A percentile compares a stretch with the other conserved stretches of the same genome.
phyloP scores from a whole-genome alignment of 2,329 filamentous ascomycete species.

The Trichoderma brevicompactum region DNA sequence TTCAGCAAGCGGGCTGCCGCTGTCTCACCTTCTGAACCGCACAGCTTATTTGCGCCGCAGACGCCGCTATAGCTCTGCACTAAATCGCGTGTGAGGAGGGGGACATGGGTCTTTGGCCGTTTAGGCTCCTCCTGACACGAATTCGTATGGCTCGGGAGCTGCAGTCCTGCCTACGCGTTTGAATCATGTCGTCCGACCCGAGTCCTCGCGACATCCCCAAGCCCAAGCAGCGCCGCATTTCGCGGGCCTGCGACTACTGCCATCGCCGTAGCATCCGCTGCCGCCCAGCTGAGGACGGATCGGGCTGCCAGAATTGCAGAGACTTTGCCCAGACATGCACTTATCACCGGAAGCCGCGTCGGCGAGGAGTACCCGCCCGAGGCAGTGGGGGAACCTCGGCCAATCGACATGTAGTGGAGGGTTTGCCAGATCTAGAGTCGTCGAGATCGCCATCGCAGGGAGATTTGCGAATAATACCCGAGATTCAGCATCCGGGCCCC shows the following conservation, averaged over 20 bases:
- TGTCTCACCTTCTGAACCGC: neutral
- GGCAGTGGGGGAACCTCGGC: constrained; percentile 17
- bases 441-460: constrained; percentile 22
- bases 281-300: constrained; percentile 41
- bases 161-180: neutral
- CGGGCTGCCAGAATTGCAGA: constrained; percentile 53
- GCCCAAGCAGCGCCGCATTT: constrained; percentile 32
- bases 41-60: constrained; percentile 1
- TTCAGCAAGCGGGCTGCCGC: neutral
- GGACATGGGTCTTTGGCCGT: constrained; percentile 23
- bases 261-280: constrained; percentile 41
- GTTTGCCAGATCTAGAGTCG: constrained; percentile 14
- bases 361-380: constrained; percentile 37
- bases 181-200: constrained; percentile 23
- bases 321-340: constrained; percentile 56
- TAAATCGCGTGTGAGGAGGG: constrained; percentile 17
- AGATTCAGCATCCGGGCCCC: constrained; percentile 6
- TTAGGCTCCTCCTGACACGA: constrained; percentile 24
- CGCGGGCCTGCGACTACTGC: constrained; percentile 50
- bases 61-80: constrained; percentile 20
- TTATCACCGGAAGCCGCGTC: constrained; percentile 48
- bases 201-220: constrained; percentile 16
- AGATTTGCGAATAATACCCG: constrained; percentile 20
- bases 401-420: constrained; percentile 19
- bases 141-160: constrained; percentile 8